Conservation (phyloP, 208 protist genomes). For the Crithidia bombi region DNA sequence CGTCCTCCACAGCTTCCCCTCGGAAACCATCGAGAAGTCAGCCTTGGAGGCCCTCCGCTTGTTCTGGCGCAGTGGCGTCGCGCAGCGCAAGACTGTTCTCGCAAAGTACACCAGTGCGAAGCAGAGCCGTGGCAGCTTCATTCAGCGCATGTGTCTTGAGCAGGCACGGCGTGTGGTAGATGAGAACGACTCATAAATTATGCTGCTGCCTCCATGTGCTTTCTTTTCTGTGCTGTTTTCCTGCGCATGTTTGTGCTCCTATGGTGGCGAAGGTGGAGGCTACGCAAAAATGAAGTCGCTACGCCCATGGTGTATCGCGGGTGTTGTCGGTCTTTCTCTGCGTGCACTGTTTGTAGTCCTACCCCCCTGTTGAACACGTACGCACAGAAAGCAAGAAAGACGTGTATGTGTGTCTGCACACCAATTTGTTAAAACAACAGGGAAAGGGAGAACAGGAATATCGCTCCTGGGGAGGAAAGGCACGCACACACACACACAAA, state of each 20-base stretch:
- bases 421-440: too few relatives aligned
- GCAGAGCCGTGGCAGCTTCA: constrained; percentile 32
- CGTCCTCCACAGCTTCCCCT: constrained; percentile 52
- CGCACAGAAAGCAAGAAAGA: too few relatives aligned
- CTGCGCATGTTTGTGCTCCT: not conserved
- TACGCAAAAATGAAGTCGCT: too few relatives aligned
- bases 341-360: too few relatives aligned
- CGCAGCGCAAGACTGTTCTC: constrained; percentile 38
- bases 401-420: too few relatives aligned
- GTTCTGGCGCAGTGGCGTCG: constrained; percentile 58
- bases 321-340: too few relatives aligned
- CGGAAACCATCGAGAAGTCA: constrained; percentile 55
- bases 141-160: constrained; percentile 49
- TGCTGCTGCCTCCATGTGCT: not conserved
- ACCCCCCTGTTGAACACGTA: too few relatives aligned
- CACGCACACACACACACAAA: too few relatives aligned
- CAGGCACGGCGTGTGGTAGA: constrained; percentile 26
- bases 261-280: not conserved
- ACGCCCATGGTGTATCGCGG: too few relatives aligned
- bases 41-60: constrained; percentile 60
- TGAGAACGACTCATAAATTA: not conserved
- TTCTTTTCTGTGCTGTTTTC: not conserved
- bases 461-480: too few relatives aligned
- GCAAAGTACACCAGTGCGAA: constrained; percentile 33
- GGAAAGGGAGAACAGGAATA: too few relatives aligned